These are phyloP conservation scores for Beauveria bassiana DNA, from an alignment of 2,329 filamentous ascomycete species.

Conservation along the genomic window DNA sequence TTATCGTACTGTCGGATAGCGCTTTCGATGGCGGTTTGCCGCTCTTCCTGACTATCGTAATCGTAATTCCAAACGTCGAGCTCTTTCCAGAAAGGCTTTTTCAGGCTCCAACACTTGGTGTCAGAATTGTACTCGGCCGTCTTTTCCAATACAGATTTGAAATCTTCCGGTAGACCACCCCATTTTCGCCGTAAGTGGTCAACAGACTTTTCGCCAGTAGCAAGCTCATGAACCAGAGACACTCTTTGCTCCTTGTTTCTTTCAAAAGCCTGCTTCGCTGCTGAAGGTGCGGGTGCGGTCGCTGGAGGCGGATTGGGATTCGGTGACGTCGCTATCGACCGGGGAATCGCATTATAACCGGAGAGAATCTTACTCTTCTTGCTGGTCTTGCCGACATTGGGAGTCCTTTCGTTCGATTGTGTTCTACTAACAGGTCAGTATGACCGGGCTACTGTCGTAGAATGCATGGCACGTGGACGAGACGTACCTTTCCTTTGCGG, in stretches of 20 bases:
- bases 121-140: conserved; percentile 45
- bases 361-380: conserved; percentile 39
- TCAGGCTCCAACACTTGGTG: conserved; percentile 46
- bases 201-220: conserved; percentile 43
- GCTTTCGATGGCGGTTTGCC: conserved; percentile 54
- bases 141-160: conserved; percentile 48
- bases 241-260: conserved; percentile 45
- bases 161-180: conserved; percentile 44
- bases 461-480: not conserved
- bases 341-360: conserved; percentile 28
- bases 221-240: conserved; percentile 53
- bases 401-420: conserved; percentile 27
- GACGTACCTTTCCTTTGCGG: conserved; percentile 29
- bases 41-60: conserved; percentile 45
- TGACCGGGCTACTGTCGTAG: not conserved
- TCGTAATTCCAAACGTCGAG: conserved; percentile 56
- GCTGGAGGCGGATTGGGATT: conserved; percentile 49
- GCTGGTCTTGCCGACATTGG: conserved; percentile 24
- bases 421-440: conserved; percentile 26
- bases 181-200: conserved; percentile 43
- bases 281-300: conserved; percentile 39
- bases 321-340: conserved; percentile 45
- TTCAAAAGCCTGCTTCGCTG: conserved; percentile 44
- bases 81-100: conserved; percentile 54
- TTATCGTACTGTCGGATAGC: conserved; percentile 54